Base-by-base conservation (phyloP, 768 basidiomycete species). In the Coprinopsis strossmayeri region DNA sequence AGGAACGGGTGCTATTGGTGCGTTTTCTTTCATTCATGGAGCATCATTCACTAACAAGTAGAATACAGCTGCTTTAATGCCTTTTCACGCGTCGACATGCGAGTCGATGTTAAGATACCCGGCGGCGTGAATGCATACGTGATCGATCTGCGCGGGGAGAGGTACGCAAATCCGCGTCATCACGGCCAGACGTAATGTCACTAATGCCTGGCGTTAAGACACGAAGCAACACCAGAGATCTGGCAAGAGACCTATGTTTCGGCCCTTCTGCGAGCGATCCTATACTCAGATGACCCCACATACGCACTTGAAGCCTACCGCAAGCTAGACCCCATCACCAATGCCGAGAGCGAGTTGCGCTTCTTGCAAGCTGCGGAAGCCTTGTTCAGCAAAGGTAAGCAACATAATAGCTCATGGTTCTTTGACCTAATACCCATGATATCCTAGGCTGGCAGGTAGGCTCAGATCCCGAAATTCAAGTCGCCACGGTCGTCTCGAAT, bases 191-290 rank as follows among this genome's bases (percentile, higher is more conserved):
- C n/a, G 15, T 45, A 30, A 45, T 21, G 40, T 26, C 39, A 37
- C 56, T 17, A 46, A 35, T 32, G 5, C n/a, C 10, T 38, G 34
- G 18, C 41, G 15, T n/a, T 18, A 54, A 90, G 92, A 53, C 93
- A 94, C 57, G 88, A 92, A 61, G 87, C 94, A 10, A 91, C 92
- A 0, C 73, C 84, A 0, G 89, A 92, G 24, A 80, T 99, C 21
- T 99, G 96, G 96, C 90, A 92, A 62, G 96, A 99, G 68, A 93
- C 94, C 1, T 98, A 93, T 61, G 79, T 97, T 1, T 97, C 96
- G 2, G 93, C 95, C 2, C 60, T 97, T 15, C 76, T 98, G 1
- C 79, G 96, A 21, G 79, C 95, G 2, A 90, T 98, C 39, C 76
- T 98, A 28, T 98, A 98, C 64, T 91, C 94, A 25, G 96, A 98